Evolutionary conservation across 1,139 yeast species (phyloP).

Genomic region (Diutina sp.): DNA sequence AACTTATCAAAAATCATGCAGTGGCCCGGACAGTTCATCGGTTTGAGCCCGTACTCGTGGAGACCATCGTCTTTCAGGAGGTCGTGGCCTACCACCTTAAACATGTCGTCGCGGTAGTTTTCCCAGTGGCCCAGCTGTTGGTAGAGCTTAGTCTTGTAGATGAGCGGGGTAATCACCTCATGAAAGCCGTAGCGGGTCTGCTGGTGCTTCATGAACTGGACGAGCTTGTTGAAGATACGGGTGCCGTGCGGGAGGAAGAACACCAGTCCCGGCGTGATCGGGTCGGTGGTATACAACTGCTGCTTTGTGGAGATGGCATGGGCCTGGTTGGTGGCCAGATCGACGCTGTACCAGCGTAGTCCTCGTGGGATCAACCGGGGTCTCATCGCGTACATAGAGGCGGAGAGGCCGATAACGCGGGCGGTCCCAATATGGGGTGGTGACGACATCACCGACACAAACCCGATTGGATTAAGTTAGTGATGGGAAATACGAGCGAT

Average conservation of each 20-base stretch:
- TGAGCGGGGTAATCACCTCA: conserved; percentile 89
- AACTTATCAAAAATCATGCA: conserved; percentile 74
- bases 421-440: too few species aligned
- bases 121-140: conserved; percentile 94
- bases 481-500: too few species aligned
- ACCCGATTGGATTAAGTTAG: too few species aligned
- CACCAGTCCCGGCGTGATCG: conserved; percentile 74
- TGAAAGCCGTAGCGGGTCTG: conserved; percentile 77
- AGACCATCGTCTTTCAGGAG: conserved; percentile 16
- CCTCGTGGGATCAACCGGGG: not conserved
- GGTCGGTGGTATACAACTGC: conserved; percentile 63
- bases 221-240: conserved; percentile 64
- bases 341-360: not conserved
- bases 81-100: conserved; percentile 51
- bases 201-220: conserved; percentile 74
- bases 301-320: conserved; percentile 49
- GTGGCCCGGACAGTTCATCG: conserved; percentile 99
- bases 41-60: conserved; percentile 74
- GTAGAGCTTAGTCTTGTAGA: conserved; percentile 79
- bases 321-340: conserved; percentile 21
- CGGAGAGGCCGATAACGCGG: too few species aligned
- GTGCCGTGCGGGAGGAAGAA: conserved; percentile 92
- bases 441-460: too few species aligned
- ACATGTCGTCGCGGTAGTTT: conserved; percentile 91
- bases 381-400: not conserved